phyloP scores from a whole-genome alignment of 768 basidiomycete species.

The Baorangia bicolor region DNA sequence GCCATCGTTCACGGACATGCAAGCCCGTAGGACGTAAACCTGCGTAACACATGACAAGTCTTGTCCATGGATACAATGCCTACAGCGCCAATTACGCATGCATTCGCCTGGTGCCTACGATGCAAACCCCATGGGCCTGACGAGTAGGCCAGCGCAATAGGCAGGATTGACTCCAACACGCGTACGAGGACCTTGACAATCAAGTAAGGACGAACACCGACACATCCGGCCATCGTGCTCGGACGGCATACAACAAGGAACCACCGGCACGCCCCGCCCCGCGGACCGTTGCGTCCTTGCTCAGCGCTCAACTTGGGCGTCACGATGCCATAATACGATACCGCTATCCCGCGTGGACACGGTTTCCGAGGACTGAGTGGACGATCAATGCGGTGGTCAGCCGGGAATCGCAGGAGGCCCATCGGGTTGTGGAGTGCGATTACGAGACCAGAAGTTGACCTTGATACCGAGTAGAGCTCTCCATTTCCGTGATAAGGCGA shows the following conservation, averaged over 20 bases:
- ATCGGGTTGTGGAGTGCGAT: neutral
- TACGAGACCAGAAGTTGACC: neutral
- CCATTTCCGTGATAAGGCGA: neutral
- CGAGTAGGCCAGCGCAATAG: neutral
- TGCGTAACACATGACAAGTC: neutral
- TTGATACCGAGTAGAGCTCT: neutral
- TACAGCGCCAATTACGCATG: neutral
- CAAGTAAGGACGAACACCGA: neutral
- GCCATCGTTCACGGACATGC: neutral
- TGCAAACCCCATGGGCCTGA: neutral
- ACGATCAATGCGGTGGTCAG: neutral
- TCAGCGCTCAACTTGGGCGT: too few species aligned
- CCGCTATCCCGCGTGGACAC: neutral
- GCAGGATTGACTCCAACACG: neutral
- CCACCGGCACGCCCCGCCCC: too few species aligned
- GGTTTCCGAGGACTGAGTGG: neutral
- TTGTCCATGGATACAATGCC: neutral
- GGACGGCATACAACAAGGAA: neutral
- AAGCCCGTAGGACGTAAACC: too few species aligned
- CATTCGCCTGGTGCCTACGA: too few species aligned
- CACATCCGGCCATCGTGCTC: neutral
- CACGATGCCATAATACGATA: neutral
- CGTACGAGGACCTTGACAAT: neutral
- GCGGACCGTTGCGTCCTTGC: too few species aligned
- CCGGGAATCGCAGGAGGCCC: neutral